These are phyloP conservation scores for Apiotrichum veenhuisii DNA, from an alignment of 1,284 basidiomycete genomes.

Conservation along the genomic window DNA sequence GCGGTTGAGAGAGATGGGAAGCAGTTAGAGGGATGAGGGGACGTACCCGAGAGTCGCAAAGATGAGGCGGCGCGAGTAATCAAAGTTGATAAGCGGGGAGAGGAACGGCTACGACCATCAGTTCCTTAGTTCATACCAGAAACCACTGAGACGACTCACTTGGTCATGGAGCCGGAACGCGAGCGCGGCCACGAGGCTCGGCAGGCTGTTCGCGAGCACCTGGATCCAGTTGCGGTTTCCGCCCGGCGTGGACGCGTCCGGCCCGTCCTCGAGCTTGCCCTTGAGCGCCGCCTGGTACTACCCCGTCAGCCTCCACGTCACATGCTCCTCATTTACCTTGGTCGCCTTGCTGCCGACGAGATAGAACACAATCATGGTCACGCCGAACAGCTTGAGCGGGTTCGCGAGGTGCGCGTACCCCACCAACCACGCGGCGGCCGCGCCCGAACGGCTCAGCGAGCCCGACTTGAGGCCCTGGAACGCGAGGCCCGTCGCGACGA, in stretches of 20 bases:
- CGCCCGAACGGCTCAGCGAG: conserved; percentile 51
- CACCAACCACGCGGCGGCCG: conserved; percentile 67
- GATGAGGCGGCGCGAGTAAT: conserved; percentile 14
- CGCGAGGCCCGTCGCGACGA: conserved; percentile 53
- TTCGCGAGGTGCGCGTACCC: conserved; percentile 55
- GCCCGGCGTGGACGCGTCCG: conserved; percentile 59
- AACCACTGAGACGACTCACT: conserved; percentile 20
- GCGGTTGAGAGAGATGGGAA: too few relatives aligned
- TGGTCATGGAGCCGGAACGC: conserved; percentile 58
- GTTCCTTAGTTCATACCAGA: background rate
- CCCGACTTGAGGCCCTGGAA: conserved; percentile 56
- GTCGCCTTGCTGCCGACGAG: conserved; percentile 76
- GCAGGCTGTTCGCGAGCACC: conserved; percentile 71
- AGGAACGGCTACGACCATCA: conserved; percentile 32
- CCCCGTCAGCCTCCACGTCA: too few relatives aligned
- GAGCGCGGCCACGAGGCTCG: conserved; percentile 62
- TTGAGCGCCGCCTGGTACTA: conserved; percentile 58
- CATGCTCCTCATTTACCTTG: conserved; percentile 58
- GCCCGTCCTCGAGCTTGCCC: conserved; percentile 70
- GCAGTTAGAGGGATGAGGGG: too few relatives aligned
- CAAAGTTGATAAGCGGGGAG: background rate
- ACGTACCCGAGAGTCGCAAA: conserved; percentile 26
- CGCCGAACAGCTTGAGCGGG: conserved; percentile 58
- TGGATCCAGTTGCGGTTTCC: conserved; percentile 70
- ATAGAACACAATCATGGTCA: conserved; percentile 75